Conservation (phyloP, 495 filamentous ascomycete genomes). For the Chaetomium tenue region DNA sequence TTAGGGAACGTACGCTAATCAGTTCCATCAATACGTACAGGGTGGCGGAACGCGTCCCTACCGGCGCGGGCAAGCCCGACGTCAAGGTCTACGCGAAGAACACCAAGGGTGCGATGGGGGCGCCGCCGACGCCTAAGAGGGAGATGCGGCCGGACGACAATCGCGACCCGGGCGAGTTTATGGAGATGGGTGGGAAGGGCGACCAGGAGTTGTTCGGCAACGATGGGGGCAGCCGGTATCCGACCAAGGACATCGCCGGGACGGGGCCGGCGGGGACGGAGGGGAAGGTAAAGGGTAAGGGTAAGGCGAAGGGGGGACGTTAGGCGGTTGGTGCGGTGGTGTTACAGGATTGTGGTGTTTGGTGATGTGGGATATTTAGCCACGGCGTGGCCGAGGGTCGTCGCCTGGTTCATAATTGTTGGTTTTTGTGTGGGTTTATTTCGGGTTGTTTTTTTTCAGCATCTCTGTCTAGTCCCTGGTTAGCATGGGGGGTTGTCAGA, state of each 20-base stretch:
- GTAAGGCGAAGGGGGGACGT: slow-evolving; percentile 13
- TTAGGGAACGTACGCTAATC: slow-evolving; percentile 80
- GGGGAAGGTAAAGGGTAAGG: slow-evolving; percentile 32
- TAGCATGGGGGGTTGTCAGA: background rate
- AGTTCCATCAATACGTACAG: slow-evolving; percentile 77
- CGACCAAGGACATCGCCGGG: slow-evolving; percentile 37
- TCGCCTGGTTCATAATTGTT: slow-evolving; percentile 1
- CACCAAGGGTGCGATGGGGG: slow-evolving; percentile 35
- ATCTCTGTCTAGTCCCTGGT: background rate
- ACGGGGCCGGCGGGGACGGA: slow-evolving; percentile 29
- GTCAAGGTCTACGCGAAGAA: slow-evolving; percentile 84
- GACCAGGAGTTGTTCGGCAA: slow-evolving; percentile 74
- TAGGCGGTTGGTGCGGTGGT: background rate
- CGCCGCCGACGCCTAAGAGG: slow-evolving; percentile 32
- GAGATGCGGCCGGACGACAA: slow-evolving; percentile 64
- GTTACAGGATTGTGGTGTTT: background rate
- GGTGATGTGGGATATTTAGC: background rate
- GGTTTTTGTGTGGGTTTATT: slow-evolving; percentile 1
- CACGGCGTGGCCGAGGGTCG: background rate
- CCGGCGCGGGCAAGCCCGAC: slow-evolving; percentile 52
- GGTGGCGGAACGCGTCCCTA: slow-evolving; percentile 60
- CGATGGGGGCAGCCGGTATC: slow-evolving; percentile 53
- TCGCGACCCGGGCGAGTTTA: slow-evolving; percentile 70
- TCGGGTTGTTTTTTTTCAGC: background rate
- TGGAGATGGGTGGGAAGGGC: slow-evolving; percentile 76